Base-by-base conservation (phyloP, 169 alveolate genomes). In the Plasmodium falciparum region DNA sequence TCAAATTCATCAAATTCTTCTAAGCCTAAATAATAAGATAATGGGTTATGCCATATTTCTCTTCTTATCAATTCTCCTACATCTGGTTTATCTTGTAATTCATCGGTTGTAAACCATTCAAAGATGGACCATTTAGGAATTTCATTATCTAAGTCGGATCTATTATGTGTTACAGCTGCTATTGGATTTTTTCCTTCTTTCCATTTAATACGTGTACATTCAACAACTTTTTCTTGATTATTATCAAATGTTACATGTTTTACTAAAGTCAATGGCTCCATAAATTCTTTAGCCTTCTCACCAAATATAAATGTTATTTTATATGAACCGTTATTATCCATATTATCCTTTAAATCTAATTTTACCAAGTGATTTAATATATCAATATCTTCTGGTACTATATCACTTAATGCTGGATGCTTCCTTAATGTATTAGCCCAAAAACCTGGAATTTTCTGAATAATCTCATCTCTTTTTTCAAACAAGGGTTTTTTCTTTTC, bases 1-100 rank as follows among this genome's bases (percentile, higher is more conserved):
- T 95, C 97, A 59, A 91, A 94, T 50, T 93, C 97, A 11, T 92
- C 94, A 69, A 80, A 92, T 47, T 91, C 95, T 20, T 94, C 94
- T 54, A 95, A 70, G 7, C 94, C 96, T 62, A 93, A 52, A 72
- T 95, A 96, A 74, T 95, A 95, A 13, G 97, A 94, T 24, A 96
- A 93, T 12, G 98, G 98, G 1, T 97, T 96, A 89, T 96, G 98
- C 97, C 97, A 96, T n/a, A 96, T 92, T 78, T 96, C 98, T 85
- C 98, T 73, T 66, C 98, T 74, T n/a, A 96, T 92, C 0, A 96
- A 92, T 85, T 96, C 98, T 1, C 98, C 98, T 22, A 96, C 93
- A 71, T 96, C 98, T 2, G 96, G 95, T n/a, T 94, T 65, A 62
- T 94, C 93, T n/a, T 93, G 90, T 92, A 95, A 90, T 56, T 94